Evolutionary conservation across 805 yeast species (phyloP), one percentile per base, ranked within the genome.

Genomic region (Danielozyma ontarioensis): DNA sequence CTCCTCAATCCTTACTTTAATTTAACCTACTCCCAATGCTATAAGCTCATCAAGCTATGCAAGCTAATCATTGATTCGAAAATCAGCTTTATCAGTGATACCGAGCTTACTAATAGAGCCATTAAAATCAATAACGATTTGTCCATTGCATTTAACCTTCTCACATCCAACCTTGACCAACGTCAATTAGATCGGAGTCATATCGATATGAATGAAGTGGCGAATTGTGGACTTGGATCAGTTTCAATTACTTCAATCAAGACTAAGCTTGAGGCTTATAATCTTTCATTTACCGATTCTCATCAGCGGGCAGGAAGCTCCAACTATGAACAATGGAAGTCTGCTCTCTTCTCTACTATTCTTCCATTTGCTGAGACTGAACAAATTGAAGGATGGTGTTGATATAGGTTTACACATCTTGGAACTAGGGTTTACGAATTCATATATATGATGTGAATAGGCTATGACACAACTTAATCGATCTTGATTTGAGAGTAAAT

Each of bases 401-500:
- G 35, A 36, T n/a, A 25, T 27, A 6, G 17, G 17, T 23, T 25
- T 27, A 15, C n/a, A 17, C 18, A 23, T 29, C 28, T 23, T 13
- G 10, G 14, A 15, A 26, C 8, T 22, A 16, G 17, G 17, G 24
- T 28, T 17, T 24, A 17, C 13, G 17, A 18, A 27, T 32, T n/a
- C 13, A 17, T 28, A 31, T 25, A 26, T 27, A 8, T n/a, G n/a
- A n/a, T n/a, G n/a, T n/a, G n/a, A n/a, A n/a, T n/a, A n/a, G n/a
- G n/a, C n/a, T n/a, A n/a, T n/a, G n/a, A n/a, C n/a, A n/a, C n/a
- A n/a, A n/a, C n/a, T 37, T 53, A 64, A 46, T 93, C 97, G 29
- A 89, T 82, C 62, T 89, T 90, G 50, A 93, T 84, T 38, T 88
- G 80, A 11, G 83, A 70, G 55, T 87, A 93, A 39, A 93, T 88